Evolutionary conservation across 1,139 yeast genomes (phyloP).

Genomic region (Arxiozyma slooffiae): DNA sequence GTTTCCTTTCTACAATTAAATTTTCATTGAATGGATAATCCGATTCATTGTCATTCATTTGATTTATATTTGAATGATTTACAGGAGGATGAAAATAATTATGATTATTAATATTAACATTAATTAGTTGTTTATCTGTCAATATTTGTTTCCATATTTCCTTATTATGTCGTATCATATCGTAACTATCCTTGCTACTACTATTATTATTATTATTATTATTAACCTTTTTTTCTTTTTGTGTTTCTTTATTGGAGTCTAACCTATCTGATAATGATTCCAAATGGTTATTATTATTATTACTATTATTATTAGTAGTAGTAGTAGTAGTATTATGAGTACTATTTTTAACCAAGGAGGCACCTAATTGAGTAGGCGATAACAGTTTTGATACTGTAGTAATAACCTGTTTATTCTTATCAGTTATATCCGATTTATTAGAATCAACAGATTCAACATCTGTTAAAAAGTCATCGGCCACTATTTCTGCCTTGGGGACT

Average conservation of each 20-base stretch:
- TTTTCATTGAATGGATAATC: slow-evolving; percentile 4
- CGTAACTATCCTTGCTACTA: neutral
- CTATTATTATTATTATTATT: too few relatives aligned
- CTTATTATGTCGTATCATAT: neutral
- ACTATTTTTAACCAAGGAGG: neutral
- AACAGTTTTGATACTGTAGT: slow-evolving; percentile 3
- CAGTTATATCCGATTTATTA: neutral
- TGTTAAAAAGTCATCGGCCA: slow-evolving; percentile 13
- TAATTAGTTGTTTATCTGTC: slow-evolving; percentile 16
- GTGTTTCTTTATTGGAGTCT: too few relatives aligned
- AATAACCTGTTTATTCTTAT: neutral
- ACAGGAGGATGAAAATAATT: slow-evolving; percentile 15
- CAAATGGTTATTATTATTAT: too few relatives aligned
- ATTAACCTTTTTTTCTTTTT: too few relatives aligned
- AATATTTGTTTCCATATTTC: slow-evolving; percentile 1
- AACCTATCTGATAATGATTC: too few relatives aligned
- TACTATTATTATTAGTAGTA: too few relatives aligned
- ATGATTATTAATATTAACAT: slow-evolving; percentile 20
- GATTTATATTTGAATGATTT: neutral
- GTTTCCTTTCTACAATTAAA: slow-evolving; percentile 2
- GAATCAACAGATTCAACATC: slow-evolving; percentile 4
- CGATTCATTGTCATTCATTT: neutral
- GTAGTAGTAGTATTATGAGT: slow-evolving; percentile 6
- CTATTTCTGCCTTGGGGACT: neutral
- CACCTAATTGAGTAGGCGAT: slow-evolving; percentile 4